A percentile compares a stretch with the other conserved stretches of the same genome.
These are phyloP conservation scores for Mycogone perniciosa DNA, from an alignment of 2,329 filamentous ascomycete species.

Conservation along the genomic window DNA sequence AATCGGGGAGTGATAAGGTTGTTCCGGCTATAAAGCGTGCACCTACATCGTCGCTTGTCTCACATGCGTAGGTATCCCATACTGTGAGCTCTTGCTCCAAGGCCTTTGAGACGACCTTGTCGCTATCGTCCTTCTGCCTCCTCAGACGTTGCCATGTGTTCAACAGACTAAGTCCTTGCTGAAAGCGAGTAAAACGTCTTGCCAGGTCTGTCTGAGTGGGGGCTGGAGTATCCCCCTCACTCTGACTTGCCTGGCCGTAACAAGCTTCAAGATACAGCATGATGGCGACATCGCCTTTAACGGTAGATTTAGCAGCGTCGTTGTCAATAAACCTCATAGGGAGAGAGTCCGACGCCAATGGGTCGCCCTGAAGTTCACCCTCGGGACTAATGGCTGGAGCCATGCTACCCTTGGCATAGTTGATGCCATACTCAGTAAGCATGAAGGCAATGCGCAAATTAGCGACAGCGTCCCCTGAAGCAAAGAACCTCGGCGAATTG, in stretches of 20 bases:
- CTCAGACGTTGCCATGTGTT: constrained; percentile 27
- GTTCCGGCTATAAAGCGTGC: constrained; percentile 40
- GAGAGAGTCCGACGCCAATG: constrained; percentile 5
- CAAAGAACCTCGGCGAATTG: constrained; percentile 44
- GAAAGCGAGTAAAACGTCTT: constrained; percentile 35
- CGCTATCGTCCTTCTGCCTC: constrained; percentile 8
- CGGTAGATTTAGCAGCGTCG: constrained; percentile 39
- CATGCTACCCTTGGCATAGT: constrained; percentile 41
- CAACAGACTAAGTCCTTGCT: constrained; percentile 31
- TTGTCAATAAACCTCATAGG: constrained; percentile 50
- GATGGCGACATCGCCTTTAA: constrained; percentile 46
- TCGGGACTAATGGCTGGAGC: constrained; percentile 1
- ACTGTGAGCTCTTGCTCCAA: constrained; percentile 29
- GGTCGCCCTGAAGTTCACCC: neutral
- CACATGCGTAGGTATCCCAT: constrained; percentile 35
- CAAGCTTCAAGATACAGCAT: constrained; percentile 55
- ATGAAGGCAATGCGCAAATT: constrained; percentile 47
- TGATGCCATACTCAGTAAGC: constrained; percentile 42
- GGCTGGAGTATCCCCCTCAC: constrained; percentile 18
- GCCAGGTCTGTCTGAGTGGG: constrained; percentile 27
- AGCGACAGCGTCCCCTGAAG: constrained; percentile 39
- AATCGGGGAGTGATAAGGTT: constrained; percentile 43
- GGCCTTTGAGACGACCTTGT: constrained; percentile 14
- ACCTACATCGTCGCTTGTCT: constrained; percentile 16
- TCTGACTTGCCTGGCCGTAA: constrained; percentile 32